phyloP scores from a whole-genome alignment of 2,329 filamentous ascomycete species.

The Beauveria pseudobassiana region DNA sequence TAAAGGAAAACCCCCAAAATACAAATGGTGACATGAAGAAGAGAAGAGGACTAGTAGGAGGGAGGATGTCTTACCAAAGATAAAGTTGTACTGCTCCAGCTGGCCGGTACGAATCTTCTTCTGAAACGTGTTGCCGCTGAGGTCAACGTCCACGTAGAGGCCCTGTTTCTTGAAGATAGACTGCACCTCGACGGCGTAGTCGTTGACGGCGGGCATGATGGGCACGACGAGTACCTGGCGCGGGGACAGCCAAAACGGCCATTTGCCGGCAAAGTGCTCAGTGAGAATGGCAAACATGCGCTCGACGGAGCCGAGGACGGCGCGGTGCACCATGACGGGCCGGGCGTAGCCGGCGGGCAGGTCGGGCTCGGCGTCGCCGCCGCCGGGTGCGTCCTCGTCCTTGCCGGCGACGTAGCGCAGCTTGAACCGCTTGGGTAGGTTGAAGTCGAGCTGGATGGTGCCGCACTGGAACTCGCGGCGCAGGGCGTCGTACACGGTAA shows the following conservation, averaged over 20 bases:
- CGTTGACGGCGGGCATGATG: conserved; percentile 70
- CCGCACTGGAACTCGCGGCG: conserved; percentile 55
- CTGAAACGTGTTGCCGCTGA: conserved; percentile 68
- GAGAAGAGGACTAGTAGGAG: neutral
- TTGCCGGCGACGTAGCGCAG: conserved; percentile 45
- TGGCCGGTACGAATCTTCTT: conserved; percentile 85
- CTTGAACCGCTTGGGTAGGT: conserved; percentile 46
- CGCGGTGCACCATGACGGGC: conserved; percentile 81
- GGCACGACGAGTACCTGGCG: conserved; percentile 57
- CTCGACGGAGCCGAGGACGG: conserved; percentile 66
- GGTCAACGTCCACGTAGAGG: conserved; percentile 56
- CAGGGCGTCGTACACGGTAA: conserved; percentile 84
- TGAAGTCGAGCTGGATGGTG: conserved; percentile 93
- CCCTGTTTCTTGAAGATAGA: conserved; percentile 57
- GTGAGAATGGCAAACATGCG: conserved; percentile 66
- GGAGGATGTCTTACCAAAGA: conserved; percentile 50
- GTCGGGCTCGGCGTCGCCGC: conserved; percentile 38
- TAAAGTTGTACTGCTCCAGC: conserved; percentile 76
- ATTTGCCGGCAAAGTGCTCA: conserved; percentile 81
- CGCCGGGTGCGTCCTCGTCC: conserved; percentile 31
- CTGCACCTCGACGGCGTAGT: conserved; percentile 71
- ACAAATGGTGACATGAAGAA: neutral
- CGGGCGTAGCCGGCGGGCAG: conserved; percentile 64
- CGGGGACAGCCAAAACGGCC: conserved; percentile 85
- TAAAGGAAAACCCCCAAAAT: neutral